Evolutionary conservation across 2,329 filamentous ascomycete species (phyloP).

Genomic region (Claviceps maximensis): DNA sequence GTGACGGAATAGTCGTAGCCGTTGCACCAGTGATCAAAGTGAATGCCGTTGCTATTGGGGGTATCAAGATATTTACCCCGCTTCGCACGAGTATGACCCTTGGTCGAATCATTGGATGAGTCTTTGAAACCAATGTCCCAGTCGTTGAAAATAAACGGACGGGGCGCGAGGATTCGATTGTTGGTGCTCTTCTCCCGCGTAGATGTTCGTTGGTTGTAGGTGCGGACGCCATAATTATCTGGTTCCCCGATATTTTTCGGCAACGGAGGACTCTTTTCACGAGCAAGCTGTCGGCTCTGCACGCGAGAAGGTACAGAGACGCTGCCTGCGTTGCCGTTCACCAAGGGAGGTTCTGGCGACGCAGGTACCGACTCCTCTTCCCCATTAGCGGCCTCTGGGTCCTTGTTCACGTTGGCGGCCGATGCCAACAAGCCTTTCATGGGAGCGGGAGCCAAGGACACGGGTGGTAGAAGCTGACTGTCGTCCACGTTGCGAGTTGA

Average conservation of each 20-base stretch:
- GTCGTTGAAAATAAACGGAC: constrained; percentile 33
- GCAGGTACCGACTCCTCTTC: constrained; percentile 24
- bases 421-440: constrained; percentile 27
- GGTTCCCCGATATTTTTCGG: constrained; percentile 30
- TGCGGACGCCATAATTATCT: constrained; percentile 39
- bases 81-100: constrained; percentile 37
- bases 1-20: constrained; percentile 39
- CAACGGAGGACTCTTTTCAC: constrained; percentile 24
- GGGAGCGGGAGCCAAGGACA: constrained; percentile 16
- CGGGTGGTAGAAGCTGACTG: constrained; percentile 12
- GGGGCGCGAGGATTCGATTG: constrained; percentile 37
- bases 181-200: constrained; percentile 31
- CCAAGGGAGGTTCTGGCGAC: constrained; percentile 21
- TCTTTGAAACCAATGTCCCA: constrained; percentile 48
- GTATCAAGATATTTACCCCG: constrained; percentile 40
- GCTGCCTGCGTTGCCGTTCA: constrained; percentile 16
- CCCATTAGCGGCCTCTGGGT: constrained; percentile 20
- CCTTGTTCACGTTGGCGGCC: constrained; percentile 22
- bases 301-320: constrained; percentile 11
- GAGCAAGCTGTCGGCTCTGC: constrained; percentile 18
- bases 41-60: constrained; percentile 39
- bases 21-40: constrained; percentile 40
- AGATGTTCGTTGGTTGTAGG: constrained; percentile 27
- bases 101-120: constrained; percentile 40
- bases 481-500: constrained; percentile 22